Base-by-base conservation (phyloP, 768 basidiomycete species). In the Heimioporus sp. region DNA sequence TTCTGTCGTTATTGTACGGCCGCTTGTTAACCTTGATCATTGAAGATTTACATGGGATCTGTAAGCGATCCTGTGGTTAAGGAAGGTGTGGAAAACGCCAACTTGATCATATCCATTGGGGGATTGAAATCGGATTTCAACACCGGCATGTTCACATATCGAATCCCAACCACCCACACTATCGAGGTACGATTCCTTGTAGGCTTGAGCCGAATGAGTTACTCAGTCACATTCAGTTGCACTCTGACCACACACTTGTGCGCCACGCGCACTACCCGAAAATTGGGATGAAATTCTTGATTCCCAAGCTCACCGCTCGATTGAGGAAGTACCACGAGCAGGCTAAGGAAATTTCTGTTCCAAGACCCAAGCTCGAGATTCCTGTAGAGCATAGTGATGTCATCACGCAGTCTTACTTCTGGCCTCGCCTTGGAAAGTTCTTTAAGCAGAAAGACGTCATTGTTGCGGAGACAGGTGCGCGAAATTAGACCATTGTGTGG, bases 131-230 rank as follows among this genome's bases (percentile, higher is more conserved):
- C 80, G 42, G 92, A 95, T 66, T 92, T 91, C 75, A 95, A 95
- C 68, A 90, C 89, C 1, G 92, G 91, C 31, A 87, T 87, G 67
- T 93, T 92, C 69, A 86, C 87, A 0, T 91, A 89, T 61, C 80
- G 79, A 45, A 83, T 87, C 42, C 82, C 85, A 5, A 74, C 74
- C 0, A 66, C 68, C 11, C 76, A 75, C 37, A 83, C 81, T 13
- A 73, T 91, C 55, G 90, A 90, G 76, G 87, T 86, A 57, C 13
- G 35, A 58, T 51, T 21, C 7, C 20, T 47, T 51, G 2, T 13
- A n/a, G 16, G 28, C 17, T 42, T 19, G 13, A 17, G 19, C 47
- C 6, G 28, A 19, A 28, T 28, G 13, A 17, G 15, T n/a, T 16
- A 30, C 24, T 56, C 9, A 55, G 4, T 57, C 24, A 51, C 34